These are phyloP conservation scores for Chalciporus piperatus DNA, from an alignment of 768 basidiomycete genomes.

Conservation along the genomic window DNA sequence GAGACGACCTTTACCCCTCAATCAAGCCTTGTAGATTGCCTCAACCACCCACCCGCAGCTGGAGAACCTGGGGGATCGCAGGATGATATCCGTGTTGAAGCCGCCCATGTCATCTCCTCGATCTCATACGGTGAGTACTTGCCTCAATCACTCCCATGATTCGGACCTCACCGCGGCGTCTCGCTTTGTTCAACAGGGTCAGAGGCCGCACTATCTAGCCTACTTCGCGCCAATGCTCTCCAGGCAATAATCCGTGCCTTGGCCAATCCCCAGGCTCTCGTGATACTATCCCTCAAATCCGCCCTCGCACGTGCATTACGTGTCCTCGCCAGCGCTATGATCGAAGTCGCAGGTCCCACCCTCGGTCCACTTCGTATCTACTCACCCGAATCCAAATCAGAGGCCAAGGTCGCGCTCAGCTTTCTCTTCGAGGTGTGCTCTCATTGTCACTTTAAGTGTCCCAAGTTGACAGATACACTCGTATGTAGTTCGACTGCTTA, in stretches of 20 bases:
- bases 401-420: slow-evolving; percentile 57
- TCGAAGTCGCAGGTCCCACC: slow-evolving; percentile 69
- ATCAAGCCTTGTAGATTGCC: slow-evolving; percentile 57
- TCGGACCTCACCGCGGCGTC: background rate
- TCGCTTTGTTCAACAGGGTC: slow-evolving; percentile 46
- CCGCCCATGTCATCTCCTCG: slow-evolving; percentile 72
- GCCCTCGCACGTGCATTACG: slow-evolving; percentile 66
- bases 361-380: slow-evolving; percentile 54
- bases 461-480: background rate
- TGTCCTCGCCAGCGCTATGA: slow-evolving; percentile 53
- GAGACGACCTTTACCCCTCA: background rate
- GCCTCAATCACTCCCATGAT: background rate
- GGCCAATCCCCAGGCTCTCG: slow-evolving; percentile 37
- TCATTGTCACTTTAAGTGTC: background rate
- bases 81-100: slow-evolving; percentile 62
- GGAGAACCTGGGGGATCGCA: slow-evolving; percentile 37
- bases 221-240: slow-evolving; percentile 57
- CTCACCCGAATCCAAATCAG: slow-evolving; percentile 38
- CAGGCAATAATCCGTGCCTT: slow-evolving; percentile 63
- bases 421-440: slow-evolving; percentile 56
- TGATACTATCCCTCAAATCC: slow-evolving; percentile 41
- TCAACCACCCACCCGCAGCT: slow-evolving; percentile 41
- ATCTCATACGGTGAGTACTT: slow-evolving; percentile 58
- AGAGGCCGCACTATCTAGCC: slow-evolving; percentile 52
- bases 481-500: slow-evolving; percentile 50